These are phyloP conservation scores for Monosporascus ibericus DNA, from an alignment of 2,329 filamentous ascomycete species.

Conservation along the genomic window DNA sequence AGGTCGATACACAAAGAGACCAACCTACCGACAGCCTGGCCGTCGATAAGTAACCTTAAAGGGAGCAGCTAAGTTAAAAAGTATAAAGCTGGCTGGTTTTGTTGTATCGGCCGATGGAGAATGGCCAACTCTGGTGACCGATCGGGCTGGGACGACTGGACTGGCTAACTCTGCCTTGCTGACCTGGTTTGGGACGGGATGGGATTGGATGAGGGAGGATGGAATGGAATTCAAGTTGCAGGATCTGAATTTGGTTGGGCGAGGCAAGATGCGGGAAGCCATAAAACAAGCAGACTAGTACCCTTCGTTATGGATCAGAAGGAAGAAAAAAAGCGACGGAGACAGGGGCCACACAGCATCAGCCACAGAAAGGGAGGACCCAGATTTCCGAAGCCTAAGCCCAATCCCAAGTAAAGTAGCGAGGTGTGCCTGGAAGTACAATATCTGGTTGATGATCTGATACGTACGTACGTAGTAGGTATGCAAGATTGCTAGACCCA, in stretches of 20 bases:
- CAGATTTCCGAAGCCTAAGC: neutral
- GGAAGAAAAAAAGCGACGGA: neutral
- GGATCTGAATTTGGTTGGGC: neutral
- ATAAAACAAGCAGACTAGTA: neutral
- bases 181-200: conserved; percentile 3
- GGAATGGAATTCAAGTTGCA: neutral
- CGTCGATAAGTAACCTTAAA: neutral
- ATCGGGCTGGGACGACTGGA: conserved; percentile 16
- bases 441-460: too few relatives aligned
- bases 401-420: neutral
- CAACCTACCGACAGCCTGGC: too few relatives aligned
- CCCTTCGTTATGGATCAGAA: neutral
- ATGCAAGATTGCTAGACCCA: neutral
- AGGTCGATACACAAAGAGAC: neutral
- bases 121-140: conserved; percentile 3
- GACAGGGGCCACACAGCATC: neutral
- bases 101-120: neutral
- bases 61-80: neutral
- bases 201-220: neutral
- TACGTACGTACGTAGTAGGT: neutral
- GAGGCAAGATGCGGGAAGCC: neutral
- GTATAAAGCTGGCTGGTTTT: neutral
- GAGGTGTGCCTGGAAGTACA: neutral
- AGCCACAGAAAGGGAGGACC: neutral
- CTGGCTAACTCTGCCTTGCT: conserved; percentile 6